phyloP scores from a whole-genome alignment of 2,329 filamentous ascomycete species.

The Aspergillus sp. region DNA sequence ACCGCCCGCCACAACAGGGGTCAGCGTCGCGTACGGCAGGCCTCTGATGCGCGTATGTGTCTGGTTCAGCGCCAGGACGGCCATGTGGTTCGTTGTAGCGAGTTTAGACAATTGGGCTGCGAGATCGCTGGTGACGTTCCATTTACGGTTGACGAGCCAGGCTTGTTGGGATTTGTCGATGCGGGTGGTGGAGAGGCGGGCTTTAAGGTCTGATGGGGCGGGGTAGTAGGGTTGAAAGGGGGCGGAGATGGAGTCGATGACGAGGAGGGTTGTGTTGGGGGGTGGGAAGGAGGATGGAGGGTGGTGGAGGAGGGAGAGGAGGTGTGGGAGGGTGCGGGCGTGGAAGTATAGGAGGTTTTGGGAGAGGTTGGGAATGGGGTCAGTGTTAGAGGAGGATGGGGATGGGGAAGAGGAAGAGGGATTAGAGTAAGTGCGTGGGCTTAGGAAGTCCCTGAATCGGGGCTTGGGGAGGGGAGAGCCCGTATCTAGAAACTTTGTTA shows the following conservation, averaged over 20 bases:
- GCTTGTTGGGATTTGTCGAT: constrained; percentile 42
- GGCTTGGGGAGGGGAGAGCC: constrained; percentile 48
- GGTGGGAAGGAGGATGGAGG: constrained; percentile 66
- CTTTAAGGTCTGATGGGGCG: constrained; percentile 46
- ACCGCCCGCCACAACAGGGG: constrained; percentile 70
- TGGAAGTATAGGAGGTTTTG: constrained; percentile 65
- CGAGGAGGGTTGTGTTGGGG: constrained; percentile 62
- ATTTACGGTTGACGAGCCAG: constrained; percentile 40
- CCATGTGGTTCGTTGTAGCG: constrained; percentile 69
- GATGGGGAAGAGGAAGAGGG: constrained; percentile 3
- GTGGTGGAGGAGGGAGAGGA: constrained; percentile 70
- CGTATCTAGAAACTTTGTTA: constrained; percentile 41
- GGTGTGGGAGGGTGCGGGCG: constrained; percentile 59
- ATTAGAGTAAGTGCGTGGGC: background rate
- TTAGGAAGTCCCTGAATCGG: constrained; percentile 52
- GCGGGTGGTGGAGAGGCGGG: constrained; percentile 30
- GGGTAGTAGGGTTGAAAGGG: constrained; percentile 77
- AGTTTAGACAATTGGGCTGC: constrained; percentile 64
- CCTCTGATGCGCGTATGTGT: constrained; percentile 78
- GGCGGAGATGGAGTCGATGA: constrained; percentile 76
- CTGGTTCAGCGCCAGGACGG: constrained; percentile 74
- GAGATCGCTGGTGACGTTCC: constrained; percentile 67
- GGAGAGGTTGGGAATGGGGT: constrained; percentile 27
- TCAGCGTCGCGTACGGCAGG: constrained; percentile 64
- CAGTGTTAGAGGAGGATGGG: constrained; percentile 9